A percentile compares a stretch with the other conserved stretches of the same genome.
phyloP scores from a whole-genome alignment of 2,329 filamentous ascomycete genomes.

The Talaromyces piceae region DNA sequence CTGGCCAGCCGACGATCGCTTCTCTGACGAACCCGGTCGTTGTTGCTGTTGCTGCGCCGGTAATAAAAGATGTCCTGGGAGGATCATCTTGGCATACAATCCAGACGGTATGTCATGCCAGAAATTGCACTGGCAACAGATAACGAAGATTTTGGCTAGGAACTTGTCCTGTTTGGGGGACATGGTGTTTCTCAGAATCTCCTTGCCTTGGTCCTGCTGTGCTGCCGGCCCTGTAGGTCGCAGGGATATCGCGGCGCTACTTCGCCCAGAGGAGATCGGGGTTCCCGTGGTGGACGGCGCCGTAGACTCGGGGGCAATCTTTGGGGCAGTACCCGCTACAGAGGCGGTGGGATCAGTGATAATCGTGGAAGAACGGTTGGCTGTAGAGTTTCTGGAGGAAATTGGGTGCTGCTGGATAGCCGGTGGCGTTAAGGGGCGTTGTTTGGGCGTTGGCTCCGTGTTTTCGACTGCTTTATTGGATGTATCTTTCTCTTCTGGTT shows the following conservation, averaged over 20 bases:
- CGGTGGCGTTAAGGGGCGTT: background rate
- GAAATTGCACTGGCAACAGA: conserved; percentile 11
- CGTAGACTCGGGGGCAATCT: too few relatives aligned
- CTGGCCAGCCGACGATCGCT: conserved; percentile 3
- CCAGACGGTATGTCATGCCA: conserved; percentile 11
- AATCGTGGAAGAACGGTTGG: background rate
- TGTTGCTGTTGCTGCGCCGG: background rate
- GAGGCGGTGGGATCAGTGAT: background rate
- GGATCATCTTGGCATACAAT: conserved; percentile 11
- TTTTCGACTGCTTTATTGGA: background rate
- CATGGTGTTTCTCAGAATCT: conserved; percentile 7
- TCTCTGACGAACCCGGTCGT: background rate
- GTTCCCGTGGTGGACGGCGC: background rate
- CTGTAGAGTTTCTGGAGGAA: background rate
- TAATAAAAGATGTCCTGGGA: conserved; percentile 8
- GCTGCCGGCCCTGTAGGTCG: background rate
- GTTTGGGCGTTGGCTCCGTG: background rate
- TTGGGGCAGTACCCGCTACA: background rate
- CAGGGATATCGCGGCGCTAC: background rate
- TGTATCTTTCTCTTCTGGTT: background rate
- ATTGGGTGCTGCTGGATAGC: background rate
- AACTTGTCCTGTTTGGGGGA: conserved; percentile 11
- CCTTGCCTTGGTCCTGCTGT: background rate
- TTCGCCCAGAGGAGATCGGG: background rate
- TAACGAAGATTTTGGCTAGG: conserved; percentile 11